Conservation (phyloP, 257 asterid species). For the Nicotiana benthamiana region DNA sequence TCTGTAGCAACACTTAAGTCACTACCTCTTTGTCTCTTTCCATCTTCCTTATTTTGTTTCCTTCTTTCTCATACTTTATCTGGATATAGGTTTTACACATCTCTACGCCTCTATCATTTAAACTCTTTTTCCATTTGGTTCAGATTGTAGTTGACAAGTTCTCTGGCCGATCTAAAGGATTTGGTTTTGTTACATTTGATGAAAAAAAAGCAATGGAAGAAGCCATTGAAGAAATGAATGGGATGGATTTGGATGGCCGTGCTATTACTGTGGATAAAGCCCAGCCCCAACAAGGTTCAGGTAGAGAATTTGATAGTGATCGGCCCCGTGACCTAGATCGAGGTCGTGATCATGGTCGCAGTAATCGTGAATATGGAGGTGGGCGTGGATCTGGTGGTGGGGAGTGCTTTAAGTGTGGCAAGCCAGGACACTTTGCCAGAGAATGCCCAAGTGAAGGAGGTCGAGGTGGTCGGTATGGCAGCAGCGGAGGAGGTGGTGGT, state of each 20-base stretch:
- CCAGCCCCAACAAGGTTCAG: conserved; percentile 59
- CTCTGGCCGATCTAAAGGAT: conserved; percentile 84
- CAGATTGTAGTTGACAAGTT: conserved; percentile 69
- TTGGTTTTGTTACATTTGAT: conserved; percentile 80
- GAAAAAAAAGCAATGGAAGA: conserved; percentile 80
- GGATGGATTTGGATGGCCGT: conserved; percentile 80
- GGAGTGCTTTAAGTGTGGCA: conserved; percentile 84
- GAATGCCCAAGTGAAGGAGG: conserved; percentile 66
- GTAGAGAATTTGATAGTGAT: conserved; percentile 48
- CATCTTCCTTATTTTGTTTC: not conserved
- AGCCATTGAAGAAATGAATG: conserved; percentile 83
- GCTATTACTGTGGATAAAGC: conserved; percentile 77
- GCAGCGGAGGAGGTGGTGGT: conserved; percentile 40
- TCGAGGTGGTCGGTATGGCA: conserved; percentile 14
- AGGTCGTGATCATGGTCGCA: conserved; percentile 48
- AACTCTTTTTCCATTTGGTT: not conserved
- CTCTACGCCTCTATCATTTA: not conserved
- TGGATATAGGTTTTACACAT: not conserved
- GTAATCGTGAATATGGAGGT: conserved; percentile 44
- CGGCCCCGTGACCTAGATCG: conserved; percentile 47
- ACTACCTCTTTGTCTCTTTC: not conserved
- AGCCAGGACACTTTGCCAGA: conserved; percentile 91
- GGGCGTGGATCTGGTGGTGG: conserved; percentile 80
- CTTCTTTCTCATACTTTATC: not conserved
- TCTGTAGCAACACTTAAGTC: not conserved